These are phyloP conservation scores for Colletotrichum sp. DNA, from an alignment of 2,329 filamentous ascomycete genomes.

Conservation along the genomic window DNA sequence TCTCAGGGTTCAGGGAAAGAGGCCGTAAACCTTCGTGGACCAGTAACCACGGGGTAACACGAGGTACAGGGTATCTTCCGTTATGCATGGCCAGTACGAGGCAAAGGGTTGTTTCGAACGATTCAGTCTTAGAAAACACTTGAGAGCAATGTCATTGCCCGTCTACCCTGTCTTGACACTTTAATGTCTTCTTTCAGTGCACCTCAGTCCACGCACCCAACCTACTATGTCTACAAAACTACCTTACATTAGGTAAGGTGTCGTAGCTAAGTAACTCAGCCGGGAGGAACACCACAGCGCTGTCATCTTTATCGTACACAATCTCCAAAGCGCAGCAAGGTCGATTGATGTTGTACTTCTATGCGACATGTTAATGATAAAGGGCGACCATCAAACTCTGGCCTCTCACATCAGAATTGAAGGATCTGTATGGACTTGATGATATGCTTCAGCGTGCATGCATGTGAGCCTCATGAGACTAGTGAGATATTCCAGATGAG, in stretches of 20 bases:
- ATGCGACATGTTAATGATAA: not conserved
- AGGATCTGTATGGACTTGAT: not conserved
- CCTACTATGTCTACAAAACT: not conserved
- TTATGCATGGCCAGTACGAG: not conserved
- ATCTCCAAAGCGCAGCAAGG: not conserved
- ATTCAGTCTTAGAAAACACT: not conserved
- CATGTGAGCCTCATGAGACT: not conserved
- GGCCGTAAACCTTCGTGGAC: not conserved
- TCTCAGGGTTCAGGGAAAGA: not conserved
- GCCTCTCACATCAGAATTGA: not conserved
- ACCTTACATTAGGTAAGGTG: not conserved
- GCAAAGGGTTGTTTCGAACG: not conserved
- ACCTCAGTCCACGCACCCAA: not conserved
- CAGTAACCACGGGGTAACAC: not conserved
- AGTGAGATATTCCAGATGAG: not conserved
- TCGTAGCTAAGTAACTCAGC: not conserved
- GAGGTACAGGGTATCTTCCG: not conserved
- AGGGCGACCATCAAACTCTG: not conserved
- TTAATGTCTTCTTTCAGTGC: not conserved
- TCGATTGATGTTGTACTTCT: not conserved
- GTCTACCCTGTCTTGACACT: not conserved
- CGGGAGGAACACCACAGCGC: not conserved
- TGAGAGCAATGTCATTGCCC: not conserved
- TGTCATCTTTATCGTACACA: not conserved
- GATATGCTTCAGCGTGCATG: not conserved